Conservation (phyloP, 305 asterid species). For the Lippia alba region DNA sequence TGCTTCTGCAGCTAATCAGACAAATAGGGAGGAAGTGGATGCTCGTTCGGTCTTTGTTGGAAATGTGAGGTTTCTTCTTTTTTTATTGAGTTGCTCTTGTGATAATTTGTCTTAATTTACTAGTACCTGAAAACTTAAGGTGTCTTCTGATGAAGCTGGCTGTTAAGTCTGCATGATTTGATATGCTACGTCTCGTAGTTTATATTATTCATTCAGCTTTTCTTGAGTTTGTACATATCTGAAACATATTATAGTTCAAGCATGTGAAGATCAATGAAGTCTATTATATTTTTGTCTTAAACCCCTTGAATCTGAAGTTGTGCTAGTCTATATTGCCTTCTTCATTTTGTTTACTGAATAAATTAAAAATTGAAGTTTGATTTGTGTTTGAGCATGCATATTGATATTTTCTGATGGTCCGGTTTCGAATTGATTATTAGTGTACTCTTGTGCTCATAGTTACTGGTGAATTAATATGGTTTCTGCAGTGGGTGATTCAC, state of each 20-base stretch:
- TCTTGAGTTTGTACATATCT: not conserved
- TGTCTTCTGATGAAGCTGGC: not conserved
- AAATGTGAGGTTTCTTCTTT: conserved; percentile 56
- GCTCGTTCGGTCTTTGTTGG: conserved; percentile 67
- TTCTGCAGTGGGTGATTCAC: too few species aligned
- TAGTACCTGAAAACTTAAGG: not conserved
- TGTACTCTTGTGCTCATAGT: not conserved
- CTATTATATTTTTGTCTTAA: not conserved
- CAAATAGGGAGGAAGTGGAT: conserved; percentile 64
- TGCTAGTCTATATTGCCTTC: not conserved
- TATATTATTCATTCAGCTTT: not conserved
- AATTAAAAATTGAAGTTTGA: too few species aligned
- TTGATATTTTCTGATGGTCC: not conserved
- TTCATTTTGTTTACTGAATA: not conserved
- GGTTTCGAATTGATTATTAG: not conserved
- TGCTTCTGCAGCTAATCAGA: conserved; percentile 51
- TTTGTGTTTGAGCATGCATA: not conserved
- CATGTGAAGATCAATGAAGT: not conserved
- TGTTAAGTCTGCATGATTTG: not conserved
- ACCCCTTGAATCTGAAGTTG: not conserved
- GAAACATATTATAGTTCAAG: not conserved
- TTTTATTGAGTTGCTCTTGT: conserved; percentile 18
- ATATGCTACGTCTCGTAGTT: too few species aligned
- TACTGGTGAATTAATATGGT: not conserved
- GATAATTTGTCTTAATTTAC: not conserved